Percentiles rank a stretch among this genome's conserved stretches.
These are phyloP conservation scores for Conringia planisiliqua DNA, from an alignment of 345 rosid genomes.

Conservation along the genomic window DNA sequence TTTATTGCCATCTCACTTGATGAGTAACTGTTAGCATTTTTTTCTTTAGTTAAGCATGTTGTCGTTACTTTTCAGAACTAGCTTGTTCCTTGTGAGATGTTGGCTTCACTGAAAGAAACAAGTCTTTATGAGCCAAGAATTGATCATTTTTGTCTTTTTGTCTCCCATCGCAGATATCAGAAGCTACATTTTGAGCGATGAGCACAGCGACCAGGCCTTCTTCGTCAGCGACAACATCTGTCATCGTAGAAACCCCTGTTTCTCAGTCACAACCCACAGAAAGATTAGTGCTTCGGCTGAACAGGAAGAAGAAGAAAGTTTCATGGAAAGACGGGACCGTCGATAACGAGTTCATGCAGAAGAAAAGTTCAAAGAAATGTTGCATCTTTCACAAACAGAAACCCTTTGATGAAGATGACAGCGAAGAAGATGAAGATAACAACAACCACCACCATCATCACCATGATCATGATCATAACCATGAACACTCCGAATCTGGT, in stretches of 20 bases:
- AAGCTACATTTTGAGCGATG: slow-evolving; percentile 29
- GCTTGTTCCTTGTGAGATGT: neutral
- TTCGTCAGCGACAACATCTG: slow-evolving; percentile 44
- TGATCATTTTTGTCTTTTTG: neutral
- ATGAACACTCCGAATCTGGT: slow-evolving; percentile 18
- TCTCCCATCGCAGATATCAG: slow-evolving; percentile 5
- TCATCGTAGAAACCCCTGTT: slow-evolving; percentile 43
- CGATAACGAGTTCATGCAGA: slow-evolving; percentile 94
- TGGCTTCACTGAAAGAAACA: neutral
- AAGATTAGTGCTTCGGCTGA: slow-evolving; percentile 61
- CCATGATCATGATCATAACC: slow-evolving; percentile 29
- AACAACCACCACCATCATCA: slow-evolving; percentile 25
- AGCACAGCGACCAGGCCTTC: slow-evolving; percentile 36
- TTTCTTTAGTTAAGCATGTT: neutral
- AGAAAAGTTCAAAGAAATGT: slow-evolving; percentile 95
- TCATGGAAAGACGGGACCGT: slow-evolving; percentile 95
- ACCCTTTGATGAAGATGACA: slow-evolving; percentile 82
- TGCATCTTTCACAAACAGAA: slow-evolving; percentile 95
- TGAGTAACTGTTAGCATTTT: neutral
- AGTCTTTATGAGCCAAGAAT: neutral
- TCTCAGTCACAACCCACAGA: slow-evolving; percentile 38
- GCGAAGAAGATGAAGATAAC: slow-evolving; percentile 62
- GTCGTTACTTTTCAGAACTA: neutral
- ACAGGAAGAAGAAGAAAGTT: slow-evolving; percentile 80
- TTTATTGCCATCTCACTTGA: neutral